phyloP scores from a whole-genome alignment of 2,329 filamentous ascomycete species.

The Alternaria brassicae region DNA sequence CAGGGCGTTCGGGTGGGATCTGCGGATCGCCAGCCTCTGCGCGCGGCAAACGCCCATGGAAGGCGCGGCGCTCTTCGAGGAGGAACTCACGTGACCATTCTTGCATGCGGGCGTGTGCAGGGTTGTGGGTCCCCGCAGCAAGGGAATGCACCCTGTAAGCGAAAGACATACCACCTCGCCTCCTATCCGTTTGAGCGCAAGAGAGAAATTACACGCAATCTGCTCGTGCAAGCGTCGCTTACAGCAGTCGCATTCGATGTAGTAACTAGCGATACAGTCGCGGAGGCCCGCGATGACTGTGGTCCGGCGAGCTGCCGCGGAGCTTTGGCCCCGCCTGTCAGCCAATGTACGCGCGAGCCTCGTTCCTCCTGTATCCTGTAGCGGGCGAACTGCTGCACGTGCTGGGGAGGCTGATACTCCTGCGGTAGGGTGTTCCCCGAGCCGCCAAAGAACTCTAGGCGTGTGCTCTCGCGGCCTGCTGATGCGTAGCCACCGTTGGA shows the following conservation, averaged over 20 bases:
- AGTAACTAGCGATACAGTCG: too few relatives aligned
- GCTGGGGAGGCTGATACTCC: neutral
- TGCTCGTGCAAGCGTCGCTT: neutral
- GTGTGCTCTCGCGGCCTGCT: neutral
- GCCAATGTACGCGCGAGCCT: too few relatives aligned
- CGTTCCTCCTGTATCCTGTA: neutral
- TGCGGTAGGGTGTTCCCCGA: neutral
- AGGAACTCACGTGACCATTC: neutral
- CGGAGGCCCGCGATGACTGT: too few relatives aligned
- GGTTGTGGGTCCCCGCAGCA: neutral
- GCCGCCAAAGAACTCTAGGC: neutral
- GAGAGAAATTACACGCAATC: neutral
- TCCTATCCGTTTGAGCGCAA: neutral
- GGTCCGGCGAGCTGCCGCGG: too few relatives aligned
- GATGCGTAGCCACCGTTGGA: neutral
- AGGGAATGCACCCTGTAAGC: neutral
- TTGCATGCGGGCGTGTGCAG: slow-evolving; percentile 1
- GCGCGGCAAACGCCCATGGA: neutral
- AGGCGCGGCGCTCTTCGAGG: neutral
- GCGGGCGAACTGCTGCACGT: neutral
- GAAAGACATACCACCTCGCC: neutral
- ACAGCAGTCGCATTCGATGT: too few relatives aligned
- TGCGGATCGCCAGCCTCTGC: neutral
- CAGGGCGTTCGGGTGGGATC: neutral
- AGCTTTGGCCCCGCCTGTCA: too few relatives aligned